Percentiles rank a stretch among this genome's conserved stretches.
phyloP scores from a whole-genome alignment of 2,329 filamentous ascomycete genomes.

The Ascochyta fabae region DNA sequence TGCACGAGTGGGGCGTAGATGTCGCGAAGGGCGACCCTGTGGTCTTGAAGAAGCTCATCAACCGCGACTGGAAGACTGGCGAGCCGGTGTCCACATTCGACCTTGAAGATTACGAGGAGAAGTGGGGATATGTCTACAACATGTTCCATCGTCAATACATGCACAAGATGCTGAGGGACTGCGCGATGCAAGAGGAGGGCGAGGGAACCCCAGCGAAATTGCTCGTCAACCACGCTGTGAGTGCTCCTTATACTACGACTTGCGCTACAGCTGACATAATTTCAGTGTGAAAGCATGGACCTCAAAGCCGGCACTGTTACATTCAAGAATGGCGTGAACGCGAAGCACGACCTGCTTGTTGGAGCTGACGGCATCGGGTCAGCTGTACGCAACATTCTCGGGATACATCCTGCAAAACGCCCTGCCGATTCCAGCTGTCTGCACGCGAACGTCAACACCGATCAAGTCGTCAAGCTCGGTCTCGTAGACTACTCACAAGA shows the following conservation, averaged over 20 bases:
- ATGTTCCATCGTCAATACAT: conserved; percentile 75
- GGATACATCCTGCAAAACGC: conserved; percentile 65
- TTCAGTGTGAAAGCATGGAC: conserved; percentile 59
- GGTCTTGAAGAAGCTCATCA: conserved; percentile 70
- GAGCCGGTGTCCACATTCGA: conserved; percentile 69
- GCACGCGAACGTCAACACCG: conserved; percentile 68
- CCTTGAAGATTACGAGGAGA: conserved; percentile 68
- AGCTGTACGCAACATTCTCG: conserved; percentile 66
- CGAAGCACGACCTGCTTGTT: conserved; percentile 65
- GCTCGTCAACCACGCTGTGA: conserved; percentile 60
- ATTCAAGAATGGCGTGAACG: conserved; percentile 56
- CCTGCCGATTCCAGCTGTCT: conserved; percentile 67
- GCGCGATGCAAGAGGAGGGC: conserved; percentile 60
- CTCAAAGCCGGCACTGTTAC: conserved; percentile 49
- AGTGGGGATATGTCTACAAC: conserved; percentile 68
- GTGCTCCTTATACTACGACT: neutral
- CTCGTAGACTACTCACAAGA: conserved; percentile 68
- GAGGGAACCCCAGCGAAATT: conserved; percentile 62
- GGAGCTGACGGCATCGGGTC: conserved; percentile 74
- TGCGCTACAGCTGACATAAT: neutral
- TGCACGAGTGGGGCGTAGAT: conserved; percentile 72
- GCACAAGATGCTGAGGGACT: conserved; percentile 70
- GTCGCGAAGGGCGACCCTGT: conserved; percentile 70
- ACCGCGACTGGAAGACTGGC: conserved; percentile 73
- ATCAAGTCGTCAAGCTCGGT: conserved; percentile 65